phyloP scores from a whole-genome alignment of 495 filamentous ascomycete genomes.

The Aspergillus conjunctus region DNA sequence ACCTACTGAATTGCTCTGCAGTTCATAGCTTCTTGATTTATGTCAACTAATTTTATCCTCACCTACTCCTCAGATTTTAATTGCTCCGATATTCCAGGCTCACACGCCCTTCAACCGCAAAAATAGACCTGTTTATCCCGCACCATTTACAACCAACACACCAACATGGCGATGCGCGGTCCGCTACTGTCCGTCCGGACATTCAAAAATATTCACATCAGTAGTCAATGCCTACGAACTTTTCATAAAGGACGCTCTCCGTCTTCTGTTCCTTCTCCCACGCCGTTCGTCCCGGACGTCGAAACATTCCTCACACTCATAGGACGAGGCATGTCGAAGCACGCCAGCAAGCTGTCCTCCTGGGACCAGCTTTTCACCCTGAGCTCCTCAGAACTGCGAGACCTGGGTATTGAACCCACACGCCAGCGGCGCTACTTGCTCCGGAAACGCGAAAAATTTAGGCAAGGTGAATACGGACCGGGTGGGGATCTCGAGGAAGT shows the following conservation, averaged over 20 bases:
- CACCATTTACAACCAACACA: not conserved
- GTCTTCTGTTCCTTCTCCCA: slow-evolving; percentile 65
- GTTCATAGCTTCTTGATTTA: not conserved
- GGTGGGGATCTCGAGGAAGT: slow-evolving; percentile 79
- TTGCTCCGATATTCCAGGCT: not conserved
- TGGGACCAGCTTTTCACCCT: slow-evolving; percentile 89
- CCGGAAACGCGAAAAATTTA: slow-evolving; percentile 81
- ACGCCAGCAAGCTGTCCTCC: slow-evolving; percentile 76
- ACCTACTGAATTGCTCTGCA: not conserved
- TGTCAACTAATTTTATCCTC: not conserved
- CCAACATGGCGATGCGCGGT: slow-evolving; percentile 40
- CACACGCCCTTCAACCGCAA: not conserved
- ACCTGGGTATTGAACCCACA: slow-evolving; percentile 83
- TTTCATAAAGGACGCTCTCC: slow-evolving; percentile 32
- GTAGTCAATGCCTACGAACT: slow-evolving; percentile 37
- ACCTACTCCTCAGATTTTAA: not conserved
- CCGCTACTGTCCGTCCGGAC: slow-evolving; percentile 35
- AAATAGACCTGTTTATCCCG: too few relatives aligned
- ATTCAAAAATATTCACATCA: slow-evolving; percentile 29
- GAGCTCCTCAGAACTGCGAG: slow-evolving; percentile 71
- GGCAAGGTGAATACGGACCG: slow-evolving; percentile 70
- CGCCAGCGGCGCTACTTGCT: slow-evolving; percentile 80
- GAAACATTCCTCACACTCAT: slow-evolving; percentile 91
- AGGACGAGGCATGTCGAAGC: slow-evolving; percentile 78
- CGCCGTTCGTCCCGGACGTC: slow-evolving; percentile 83